Percentiles rank a stretch among this genome's conserved stretches.
phyloP scores from a whole-genome alignment of 306 rosid species.

The Vigna nakashimae region DNA sequence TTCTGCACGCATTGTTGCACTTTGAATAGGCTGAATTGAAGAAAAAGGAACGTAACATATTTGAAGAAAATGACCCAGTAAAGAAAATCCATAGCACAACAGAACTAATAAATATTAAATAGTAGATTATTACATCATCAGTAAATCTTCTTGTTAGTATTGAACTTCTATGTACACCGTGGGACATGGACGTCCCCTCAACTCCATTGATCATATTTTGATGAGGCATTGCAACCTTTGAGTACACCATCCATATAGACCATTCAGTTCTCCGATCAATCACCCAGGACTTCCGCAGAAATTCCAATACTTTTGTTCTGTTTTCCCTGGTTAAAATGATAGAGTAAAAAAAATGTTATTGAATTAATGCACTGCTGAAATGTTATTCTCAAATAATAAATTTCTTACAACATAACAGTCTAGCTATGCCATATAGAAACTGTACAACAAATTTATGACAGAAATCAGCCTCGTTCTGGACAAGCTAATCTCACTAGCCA shows the following conservation, averaged over 20 bases:
- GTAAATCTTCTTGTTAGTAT: conserved; percentile 59
- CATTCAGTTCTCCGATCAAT: conserved; percentile 89
- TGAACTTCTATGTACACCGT: conserved; percentile 60
- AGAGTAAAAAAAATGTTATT: conserved; percentile 32
- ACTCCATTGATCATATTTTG: conserved; percentile 58
- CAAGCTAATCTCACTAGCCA: conserved; percentile 27
- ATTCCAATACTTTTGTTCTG: conserved; percentile 78
- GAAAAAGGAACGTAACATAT: conserved; percentile 28
- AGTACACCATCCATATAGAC: conserved; percentile 99
- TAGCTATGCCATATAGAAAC: conserved; percentile 1
- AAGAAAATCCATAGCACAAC: conserved; percentile 10
- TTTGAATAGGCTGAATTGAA: conserved; percentile 78
- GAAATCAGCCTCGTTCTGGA: conserved; percentile 4
- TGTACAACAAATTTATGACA: background rate
- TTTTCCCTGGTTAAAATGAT: conserved; percentile 67
- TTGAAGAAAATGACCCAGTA: conserved; percentile 16
- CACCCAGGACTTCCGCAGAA: conserved; percentile 72
- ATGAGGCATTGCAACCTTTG: conserved; percentile 86
- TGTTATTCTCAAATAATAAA: conserved; percentile 29
- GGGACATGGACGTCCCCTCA: conserved; percentile 58
- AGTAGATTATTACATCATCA: conserved; percentile 74
- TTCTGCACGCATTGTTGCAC: conserved; percentile 85
- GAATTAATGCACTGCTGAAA: conserved; percentile 22
- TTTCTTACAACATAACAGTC: conserved; percentile 16
- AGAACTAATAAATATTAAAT: conserved; percentile 28